Percentiles rank a stretch among this genome's conserved stretches.
Evolutionary conservation across 495 filamentous ascomycete genomes (phyloP).

Genomic region (Lasiosphaeriaceae sp.): DNA sequence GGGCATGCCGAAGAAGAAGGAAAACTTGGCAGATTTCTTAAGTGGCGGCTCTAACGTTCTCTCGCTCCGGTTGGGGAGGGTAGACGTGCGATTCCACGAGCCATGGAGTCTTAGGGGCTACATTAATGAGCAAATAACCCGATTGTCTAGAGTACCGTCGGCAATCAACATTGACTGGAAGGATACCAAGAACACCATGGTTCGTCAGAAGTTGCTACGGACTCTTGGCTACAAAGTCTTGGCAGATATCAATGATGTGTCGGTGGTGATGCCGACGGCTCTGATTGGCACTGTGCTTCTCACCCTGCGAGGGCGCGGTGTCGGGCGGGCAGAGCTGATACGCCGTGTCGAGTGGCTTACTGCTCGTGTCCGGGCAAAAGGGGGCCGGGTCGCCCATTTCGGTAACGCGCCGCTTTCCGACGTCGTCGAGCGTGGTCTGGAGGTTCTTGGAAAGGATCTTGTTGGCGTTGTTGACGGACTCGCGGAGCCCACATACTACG

Average conservation of each 20-base stretch:
- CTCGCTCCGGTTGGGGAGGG: conserved; percentile 80
- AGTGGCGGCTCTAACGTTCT: conserved; percentile 79
- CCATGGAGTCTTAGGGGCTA: conserved; percentile 87
- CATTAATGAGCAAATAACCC: conserved; percentile 65
- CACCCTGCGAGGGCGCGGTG: conserved; percentile 86
- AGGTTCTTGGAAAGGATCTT: conserved; percentile 83
- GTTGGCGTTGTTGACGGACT: conserved; percentile 76
- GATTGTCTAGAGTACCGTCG: conserved; percentile 37
- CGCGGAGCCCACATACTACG: conserved; percentile 84
- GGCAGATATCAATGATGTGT: conserved; percentile 90
- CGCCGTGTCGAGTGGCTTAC: conserved; percentile 88
- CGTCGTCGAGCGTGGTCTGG: conserved; percentile 86
- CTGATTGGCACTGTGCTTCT: conserved; percentile 91
- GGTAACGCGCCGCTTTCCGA: conserved; percentile 68
- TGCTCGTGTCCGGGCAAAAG: conserved; percentile 76
- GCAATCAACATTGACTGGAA: conserved; percentile 37
- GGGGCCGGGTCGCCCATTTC: conserved; percentile 89
- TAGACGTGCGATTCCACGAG: conserved; percentile 93
- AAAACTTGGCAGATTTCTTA: conserved; percentile 85
- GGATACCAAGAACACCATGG: conserved; percentile 40
- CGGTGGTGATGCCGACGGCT: conserved; percentile 96
- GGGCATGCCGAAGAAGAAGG: conserved; percentile 89
- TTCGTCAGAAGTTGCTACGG: conserved; percentile 62
- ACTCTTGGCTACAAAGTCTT: conserved; percentile 88
- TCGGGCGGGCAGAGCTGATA: conserved; percentile 81